Base-by-base conservation (phyloP, 108 stramenopile genomes). In the Epithemia pelagica region DNA sequence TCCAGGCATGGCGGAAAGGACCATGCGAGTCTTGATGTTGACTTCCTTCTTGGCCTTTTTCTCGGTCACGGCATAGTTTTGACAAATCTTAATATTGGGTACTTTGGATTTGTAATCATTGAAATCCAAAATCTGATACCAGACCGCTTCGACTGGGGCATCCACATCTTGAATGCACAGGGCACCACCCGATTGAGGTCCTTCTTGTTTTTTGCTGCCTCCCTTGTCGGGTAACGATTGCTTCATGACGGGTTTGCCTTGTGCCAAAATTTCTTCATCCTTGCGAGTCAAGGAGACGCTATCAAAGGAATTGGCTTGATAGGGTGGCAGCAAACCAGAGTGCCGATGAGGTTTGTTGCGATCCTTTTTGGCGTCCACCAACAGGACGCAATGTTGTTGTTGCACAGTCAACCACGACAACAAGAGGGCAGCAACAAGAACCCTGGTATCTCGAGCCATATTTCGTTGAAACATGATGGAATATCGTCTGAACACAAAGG, bases 141-240 rank as follows among this genome's bases (percentile, higher is more conserved):
- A 89, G 8, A 89, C 85, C 2, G 80, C 82, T 57, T 69, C 62
- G 28, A 59, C 79, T 22, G 88, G 88, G 0, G 88, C 84, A 15
- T 79, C 64, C 29, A 89, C 71, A 73, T 89, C 88, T 68, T 89
- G 84, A 21, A 89, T 82, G 53, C 87, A 89, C 66, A 89, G 72
- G 53, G 81, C 83, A 25, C 76, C 71, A 20, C 86, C 86, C 22
- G 61, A 73, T 21, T 61, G 23, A 23, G 58, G 67, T 7, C 30
- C 61, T 2, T 65, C 65, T 25, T 51, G 24, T 46, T 5, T 10
- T 46, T 46, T 46, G 5, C 10, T 15, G 2, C 59, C 66, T 18
- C 59, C 78, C 5, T 31, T 52, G 1, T 65, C 30, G 2, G 69
- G 71, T 28, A 63, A 33, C 7, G 63, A 32, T 68, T 88, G 87